These are phyloP conservation scores for Ophiosphaerella korrae DNA, from an alignment of 2,329 filamentous ascomycete species.

Conservation along the genomic window DNA sequence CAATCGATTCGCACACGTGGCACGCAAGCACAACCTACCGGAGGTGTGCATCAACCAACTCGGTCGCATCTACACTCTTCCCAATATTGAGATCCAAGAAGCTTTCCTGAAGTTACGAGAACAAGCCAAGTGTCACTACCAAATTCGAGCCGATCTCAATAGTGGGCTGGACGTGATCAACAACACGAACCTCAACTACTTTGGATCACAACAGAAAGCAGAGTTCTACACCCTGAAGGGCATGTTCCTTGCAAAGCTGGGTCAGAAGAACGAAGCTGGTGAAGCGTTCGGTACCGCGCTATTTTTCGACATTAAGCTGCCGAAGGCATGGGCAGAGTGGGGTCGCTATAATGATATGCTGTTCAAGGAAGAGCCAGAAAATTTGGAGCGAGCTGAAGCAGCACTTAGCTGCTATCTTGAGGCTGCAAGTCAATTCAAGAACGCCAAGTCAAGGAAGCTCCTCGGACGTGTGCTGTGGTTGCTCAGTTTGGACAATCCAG, in stretches of 20 bases:
- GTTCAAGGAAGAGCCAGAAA: constrained; percentile 86
- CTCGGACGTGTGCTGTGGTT: constrained; percentile 94
- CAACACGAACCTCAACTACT: constrained; percentile 99
- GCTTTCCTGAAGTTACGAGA: constrained; percentile 98
- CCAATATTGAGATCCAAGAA: constrained; percentile 99
- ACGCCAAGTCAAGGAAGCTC: constrained; percentile 91
- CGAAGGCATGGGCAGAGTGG: constrained; percentile 99
- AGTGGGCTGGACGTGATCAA: constrained; percentile 98
- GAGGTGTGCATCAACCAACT: constrained; percentile 98
- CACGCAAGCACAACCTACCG: constrained; percentile 92
- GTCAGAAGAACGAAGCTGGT: constrained; percentile 88
- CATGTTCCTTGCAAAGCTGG: constrained; percentile 96
- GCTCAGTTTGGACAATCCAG: constrained; percentile 87
- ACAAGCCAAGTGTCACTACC: constrained; percentile 98
- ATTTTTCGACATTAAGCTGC: constrained; percentile 92
- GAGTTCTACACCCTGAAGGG: constrained; percentile 99
- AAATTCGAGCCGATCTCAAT: constrained; percentile 89
- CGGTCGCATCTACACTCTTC: constrained; percentile 95
- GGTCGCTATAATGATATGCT: constrained; percentile 96
- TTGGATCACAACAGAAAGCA: constrained; percentile 92
- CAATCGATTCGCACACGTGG: constrained; percentile 97
- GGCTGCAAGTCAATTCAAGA: constrained; percentile 95
- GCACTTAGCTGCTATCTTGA: constrained; percentile 96
- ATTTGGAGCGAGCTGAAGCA: constrained; percentile 83
- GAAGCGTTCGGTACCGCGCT: constrained; percentile 92